These are phyloP conservation scores for Euphorbia tirucalli DNA, from an alignment of 345 rosid genomes.

Conservation along the genomic window DNA sequence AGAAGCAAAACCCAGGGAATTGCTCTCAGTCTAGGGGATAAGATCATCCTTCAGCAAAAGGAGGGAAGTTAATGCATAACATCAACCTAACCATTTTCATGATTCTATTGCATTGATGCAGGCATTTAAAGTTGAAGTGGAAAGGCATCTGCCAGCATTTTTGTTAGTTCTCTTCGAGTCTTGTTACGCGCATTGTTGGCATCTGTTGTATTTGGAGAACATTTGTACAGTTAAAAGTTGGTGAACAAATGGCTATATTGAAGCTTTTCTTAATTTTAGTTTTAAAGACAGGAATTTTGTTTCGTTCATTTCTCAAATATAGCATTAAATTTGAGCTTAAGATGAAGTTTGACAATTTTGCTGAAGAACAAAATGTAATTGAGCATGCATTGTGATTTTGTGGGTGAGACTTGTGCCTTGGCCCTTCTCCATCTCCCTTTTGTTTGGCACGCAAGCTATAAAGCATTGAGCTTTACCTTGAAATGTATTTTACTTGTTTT, in stretches of 20 bases:
- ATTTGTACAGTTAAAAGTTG: conserved; percentile 14
- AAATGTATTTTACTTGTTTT: no score
- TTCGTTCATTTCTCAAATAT: no score
- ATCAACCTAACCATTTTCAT: not conserved
- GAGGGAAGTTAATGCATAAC: conserved; percentile 46
- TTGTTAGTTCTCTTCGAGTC: conserved; percentile 3
- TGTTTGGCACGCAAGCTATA: no score
- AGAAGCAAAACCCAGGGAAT: conserved; percentile 93
- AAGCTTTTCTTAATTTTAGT: not conserved
- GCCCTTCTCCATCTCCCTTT: no score
- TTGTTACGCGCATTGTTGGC: not conserved
- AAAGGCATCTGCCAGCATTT: conserved; percentile 1
- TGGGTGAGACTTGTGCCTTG: no score
- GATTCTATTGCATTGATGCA: not conserved
- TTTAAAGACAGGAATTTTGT: not conserved
- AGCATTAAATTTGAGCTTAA: no score
- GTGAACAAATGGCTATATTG: conserved; percentile 14
- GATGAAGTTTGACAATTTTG: no score
- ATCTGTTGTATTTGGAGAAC: conserved; percentile 14
- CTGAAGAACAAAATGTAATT: no score
- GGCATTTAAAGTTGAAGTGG: not conserved
- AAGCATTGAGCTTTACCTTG: no score
- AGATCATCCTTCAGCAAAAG: conserved; percentile 77
- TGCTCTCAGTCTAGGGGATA: conserved; percentile 79
- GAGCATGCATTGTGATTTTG: no score